These are phyloP conservation scores for Pelargonium nanum DNA, from an alignment of 345 rosid genomes.

Conservation along the genomic window DNA sequence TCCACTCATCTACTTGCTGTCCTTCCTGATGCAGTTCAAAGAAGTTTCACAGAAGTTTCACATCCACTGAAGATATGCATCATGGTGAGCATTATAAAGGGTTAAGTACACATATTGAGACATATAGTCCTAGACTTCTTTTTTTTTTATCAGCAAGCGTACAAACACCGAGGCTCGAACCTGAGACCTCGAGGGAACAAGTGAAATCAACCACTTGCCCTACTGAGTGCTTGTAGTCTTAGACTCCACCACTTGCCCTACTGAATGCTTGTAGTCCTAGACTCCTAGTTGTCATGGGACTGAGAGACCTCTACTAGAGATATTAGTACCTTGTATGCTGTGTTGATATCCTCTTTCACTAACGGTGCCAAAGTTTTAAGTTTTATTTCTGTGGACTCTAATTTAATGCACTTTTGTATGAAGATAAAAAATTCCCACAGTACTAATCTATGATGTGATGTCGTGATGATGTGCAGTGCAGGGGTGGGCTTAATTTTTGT, in stretches of 20 bases:
- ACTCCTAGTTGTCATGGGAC: no score
- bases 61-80: not conserved
- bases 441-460: not conserved
- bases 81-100: conserved; percentile 4
- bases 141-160: not conserved
- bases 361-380: not conserved
- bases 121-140: not conserved
- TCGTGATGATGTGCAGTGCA: not conserved
- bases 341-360: not conserved
- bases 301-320: no score
- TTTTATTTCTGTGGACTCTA: not conserved
- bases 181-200: no score
- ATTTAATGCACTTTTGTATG: not conserved
- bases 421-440: not conserved
- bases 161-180: no score
- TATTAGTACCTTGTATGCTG: no score
- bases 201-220: no score
- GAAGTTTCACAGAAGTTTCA: not conserved
- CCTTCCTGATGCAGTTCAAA: conserved; percentile 8
- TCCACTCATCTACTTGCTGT: conserved; percentile 5
- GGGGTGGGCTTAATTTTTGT: not conserved
- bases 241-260: no score
- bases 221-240: no score
- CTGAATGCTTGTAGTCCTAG: no score
- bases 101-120: no score